phyloP scores from a whole-genome alignment of 2,329 filamentous ascomycete genomes.

The Akanthomyces muscarius region DNA sequence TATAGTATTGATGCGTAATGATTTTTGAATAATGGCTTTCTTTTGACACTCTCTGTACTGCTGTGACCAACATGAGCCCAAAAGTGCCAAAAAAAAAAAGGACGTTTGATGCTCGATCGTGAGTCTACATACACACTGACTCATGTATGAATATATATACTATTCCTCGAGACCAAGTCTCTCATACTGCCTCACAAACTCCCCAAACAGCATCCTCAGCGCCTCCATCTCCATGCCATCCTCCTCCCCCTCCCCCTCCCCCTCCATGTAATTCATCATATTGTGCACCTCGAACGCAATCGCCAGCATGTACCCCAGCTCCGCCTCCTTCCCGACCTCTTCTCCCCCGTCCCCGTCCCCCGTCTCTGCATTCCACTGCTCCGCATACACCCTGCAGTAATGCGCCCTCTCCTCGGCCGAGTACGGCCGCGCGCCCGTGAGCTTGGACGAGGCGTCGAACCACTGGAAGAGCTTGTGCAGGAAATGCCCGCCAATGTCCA shows the following conservation, averaged over 20 bases:
- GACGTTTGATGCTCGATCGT: too few relatives aligned
- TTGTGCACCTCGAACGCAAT: constrained; percentile 22
- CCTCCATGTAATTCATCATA: constrained; percentile 19
- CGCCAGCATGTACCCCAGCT: constrained; percentile 20
- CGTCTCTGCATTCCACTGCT: constrained; percentile 18
- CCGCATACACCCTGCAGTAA: constrained; percentile 19
- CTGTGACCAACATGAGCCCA: too few relatives aligned
- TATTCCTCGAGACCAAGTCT: not conserved
- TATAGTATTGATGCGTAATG: not conserved
- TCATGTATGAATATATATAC: too few relatives aligned
- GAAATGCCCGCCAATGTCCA: constrained; percentile 21
- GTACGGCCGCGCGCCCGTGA: constrained; percentile 17
- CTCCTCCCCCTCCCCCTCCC: constrained; percentile 7
- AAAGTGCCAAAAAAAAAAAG: too few relatives aligned
- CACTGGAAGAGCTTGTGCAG: constrained; percentile 21
- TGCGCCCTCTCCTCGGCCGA: constrained; percentile 17
- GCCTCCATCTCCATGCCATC: constrained; percentile 16
- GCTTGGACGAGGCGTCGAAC: constrained; percentile 19
- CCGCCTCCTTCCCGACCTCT: constrained; percentile 17
- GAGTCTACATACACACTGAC: too few relatives aligned
- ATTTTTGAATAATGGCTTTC: not conserved
- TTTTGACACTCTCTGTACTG: not conserved
- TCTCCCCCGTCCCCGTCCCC: constrained; percentile 18
- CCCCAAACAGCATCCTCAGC: constrained; percentile 18
- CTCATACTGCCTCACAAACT: constrained; percentile 18